Percentiles rank a stretch among this genome's conserved stretches.
Conservation (phyloP, 805 yeast genomes). For the Helenozyma rhizophorensis region DNA sequence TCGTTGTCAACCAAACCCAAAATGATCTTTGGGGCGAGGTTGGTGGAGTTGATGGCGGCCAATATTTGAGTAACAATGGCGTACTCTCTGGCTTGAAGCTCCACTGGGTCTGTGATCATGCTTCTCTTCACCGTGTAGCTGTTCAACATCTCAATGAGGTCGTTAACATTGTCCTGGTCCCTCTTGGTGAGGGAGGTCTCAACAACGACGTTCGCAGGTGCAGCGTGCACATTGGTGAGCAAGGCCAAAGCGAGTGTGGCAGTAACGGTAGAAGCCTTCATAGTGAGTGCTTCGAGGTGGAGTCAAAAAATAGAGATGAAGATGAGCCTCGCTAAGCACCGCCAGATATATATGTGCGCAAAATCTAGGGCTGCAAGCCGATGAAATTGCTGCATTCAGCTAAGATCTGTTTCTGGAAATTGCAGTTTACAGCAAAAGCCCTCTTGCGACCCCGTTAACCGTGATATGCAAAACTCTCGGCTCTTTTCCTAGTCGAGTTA, state of each 20-base stretch:
- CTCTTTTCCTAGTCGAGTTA: conserved; percentile 1
- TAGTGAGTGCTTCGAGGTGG: background rate
- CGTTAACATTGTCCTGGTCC: conserved; percentile 19
- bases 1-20: conserved; percentile 29
- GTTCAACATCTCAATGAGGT: conserved; percentile 25
- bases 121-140: conserved; percentile 29
- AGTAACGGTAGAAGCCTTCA: conserved; percentile 13
- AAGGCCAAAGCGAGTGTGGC: conserved; percentile 16
- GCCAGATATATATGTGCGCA: no score
- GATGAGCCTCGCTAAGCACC: no score
- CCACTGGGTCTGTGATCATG: conserved; percentile 14
- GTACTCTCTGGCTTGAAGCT: conserved; percentile 33
- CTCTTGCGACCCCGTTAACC: background rate
- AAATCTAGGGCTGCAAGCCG: no score
- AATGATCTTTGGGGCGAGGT: conserved; percentile 34
- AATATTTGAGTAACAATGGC: conserved; percentile 39
- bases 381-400: background rate
- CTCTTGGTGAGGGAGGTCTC: conserved; percentile 11
- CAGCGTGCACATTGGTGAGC: conserved; percentile 13
- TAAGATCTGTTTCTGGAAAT: conserved; percentile 3
- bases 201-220: conserved; percentile 13
- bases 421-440: background rate
- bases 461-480: background rate
- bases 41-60: conserved; percentile 31
- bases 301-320: no score